Evolutionary conservation across 1,139 yeast genomes (phyloP).

Genomic region (Suhomyces terraborum): DNA sequence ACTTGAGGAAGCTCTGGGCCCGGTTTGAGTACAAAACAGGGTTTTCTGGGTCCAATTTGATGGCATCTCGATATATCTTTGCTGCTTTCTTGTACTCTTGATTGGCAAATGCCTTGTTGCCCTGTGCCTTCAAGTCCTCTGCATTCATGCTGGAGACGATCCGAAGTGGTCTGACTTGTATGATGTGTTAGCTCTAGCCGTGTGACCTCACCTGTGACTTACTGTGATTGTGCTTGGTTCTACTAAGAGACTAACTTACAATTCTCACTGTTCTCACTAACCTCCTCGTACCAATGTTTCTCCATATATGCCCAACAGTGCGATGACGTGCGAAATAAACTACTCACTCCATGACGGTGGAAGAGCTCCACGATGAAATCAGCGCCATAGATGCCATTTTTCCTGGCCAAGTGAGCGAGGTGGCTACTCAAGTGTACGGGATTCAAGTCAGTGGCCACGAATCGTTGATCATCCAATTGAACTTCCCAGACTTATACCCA

Average conservation of each 20-base stretch:
- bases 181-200: no score
- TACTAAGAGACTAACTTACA: no score
- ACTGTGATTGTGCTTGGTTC: no score
- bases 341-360: constrained; percentile 33
- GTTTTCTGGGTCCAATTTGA: constrained; percentile 54
- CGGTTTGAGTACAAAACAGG: constrained; percentile 76
- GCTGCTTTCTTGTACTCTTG: constrained; percentile 61
- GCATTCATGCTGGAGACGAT: constrained; percentile 11
- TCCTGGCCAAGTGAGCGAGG: constrained; percentile 52
- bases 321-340: constrained; percentile 1
- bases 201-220: no score
- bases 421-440: constrained; percentile 46
- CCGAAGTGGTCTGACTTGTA: no score
- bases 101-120: constrained; percentile 65
- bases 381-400: constrained; percentile 88
- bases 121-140: constrained; percentile 48
- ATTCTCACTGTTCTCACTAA: no score
- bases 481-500: constrained; percentile 75
- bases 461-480: constrained; percentile 57
- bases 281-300: no score
- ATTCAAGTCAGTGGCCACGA: constrained; percentile 67
- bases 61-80: constrained; percentile 64
- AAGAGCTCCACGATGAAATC: constrained; percentile 74
- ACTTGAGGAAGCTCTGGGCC: constrained; percentile 69
- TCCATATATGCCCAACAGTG: no score